Evolutionary conservation across 345 rosid genomes (phyloP).

Genomic region (Populus nigra): DNA sequence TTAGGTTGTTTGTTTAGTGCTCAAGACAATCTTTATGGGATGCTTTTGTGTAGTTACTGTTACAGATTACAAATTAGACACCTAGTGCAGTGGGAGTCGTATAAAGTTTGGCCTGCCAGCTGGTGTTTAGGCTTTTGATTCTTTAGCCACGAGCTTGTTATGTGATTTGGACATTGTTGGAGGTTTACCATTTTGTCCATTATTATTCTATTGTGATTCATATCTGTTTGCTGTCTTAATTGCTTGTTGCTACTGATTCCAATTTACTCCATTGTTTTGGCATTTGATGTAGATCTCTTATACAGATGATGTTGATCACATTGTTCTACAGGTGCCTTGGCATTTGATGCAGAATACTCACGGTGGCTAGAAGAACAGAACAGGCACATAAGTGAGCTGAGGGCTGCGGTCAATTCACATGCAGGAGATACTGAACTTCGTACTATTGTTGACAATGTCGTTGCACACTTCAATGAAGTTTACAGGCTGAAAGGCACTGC

Average conservation of each 20-base stretch:
- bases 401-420: constrained; percentile 85
- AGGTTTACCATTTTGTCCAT: not conserved
- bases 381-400: constrained; percentile 66
- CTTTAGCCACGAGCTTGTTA: not conserved
- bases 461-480: constrained; percentile 69
- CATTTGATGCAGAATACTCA: constrained; percentile 81
- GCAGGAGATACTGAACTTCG: constrained; percentile 89
- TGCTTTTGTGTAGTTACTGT: not conserved
- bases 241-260: not conserved
- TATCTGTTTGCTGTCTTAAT: not conserved
- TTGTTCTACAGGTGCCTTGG: constrained; percentile 64
- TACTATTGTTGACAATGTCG: constrained; percentile 59
- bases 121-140: not conserved
- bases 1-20: not conserved
- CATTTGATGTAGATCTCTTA: not conserved
- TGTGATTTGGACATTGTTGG: not conserved
- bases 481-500: constrained; percentile 76
- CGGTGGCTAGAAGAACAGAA: constrained; percentile 90
- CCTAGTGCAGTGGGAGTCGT: not conserved
- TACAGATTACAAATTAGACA: not conserved
- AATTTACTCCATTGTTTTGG: not conserved
- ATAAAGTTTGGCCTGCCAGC: not conserved
- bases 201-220: not conserved
- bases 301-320: constrained; percentile 1
- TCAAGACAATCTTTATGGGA: not conserved